Percentiles rank a stretch among this genome's conserved stretches.
Conservation (phyloP, 2,329 filamentous ascomycete species). For the Hypoxylon sp. region DNA sequence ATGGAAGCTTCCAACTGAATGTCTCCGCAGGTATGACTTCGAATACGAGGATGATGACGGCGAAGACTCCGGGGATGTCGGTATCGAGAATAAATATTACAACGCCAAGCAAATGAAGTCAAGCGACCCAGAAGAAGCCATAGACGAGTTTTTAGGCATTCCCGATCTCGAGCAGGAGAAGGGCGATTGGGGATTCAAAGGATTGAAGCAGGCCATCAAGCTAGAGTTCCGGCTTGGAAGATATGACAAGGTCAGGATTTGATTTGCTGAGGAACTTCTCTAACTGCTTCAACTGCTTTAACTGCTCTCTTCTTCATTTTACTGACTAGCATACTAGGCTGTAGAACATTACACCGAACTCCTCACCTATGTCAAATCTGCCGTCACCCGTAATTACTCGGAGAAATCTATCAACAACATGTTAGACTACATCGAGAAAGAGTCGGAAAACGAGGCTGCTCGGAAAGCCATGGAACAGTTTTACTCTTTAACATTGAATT, state of each 20-base stretch:
- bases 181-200: constrained; percentile 99
- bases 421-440: constrained; percentile 97
- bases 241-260: constrained; percentile 79
- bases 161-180: constrained; percentile 89
- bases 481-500: constrained; percentile 92
- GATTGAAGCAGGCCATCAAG: constrained; percentile 97
- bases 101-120: constrained; percentile 97
- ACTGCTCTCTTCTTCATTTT: constrained; percentile 25
- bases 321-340: constrained; percentile 69
- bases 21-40: constrained; percentile 81
- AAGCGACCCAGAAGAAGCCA: constrained; percentile 87
- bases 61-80: constrained; percentile 88
- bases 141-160: constrained; percentile 92
- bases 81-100: constrained; percentile 99
- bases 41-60: constrained; percentile 96
- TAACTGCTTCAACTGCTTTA: too few relatives aligned
- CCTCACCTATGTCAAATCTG: constrained; percentile 96
- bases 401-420: constrained; percentile 99
- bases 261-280: not conserved
- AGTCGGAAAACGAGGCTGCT: constrained; percentile 76
- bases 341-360: constrained; percentile 94
- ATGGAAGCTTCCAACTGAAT: constrained; percentile 4
- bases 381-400: constrained; percentile 97
- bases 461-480: constrained; percentile 92
- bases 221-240: constrained; percentile 92